Conservation (phyloP, 148 eudicot genomes). For the Chenopodium quinoa region DNA sequence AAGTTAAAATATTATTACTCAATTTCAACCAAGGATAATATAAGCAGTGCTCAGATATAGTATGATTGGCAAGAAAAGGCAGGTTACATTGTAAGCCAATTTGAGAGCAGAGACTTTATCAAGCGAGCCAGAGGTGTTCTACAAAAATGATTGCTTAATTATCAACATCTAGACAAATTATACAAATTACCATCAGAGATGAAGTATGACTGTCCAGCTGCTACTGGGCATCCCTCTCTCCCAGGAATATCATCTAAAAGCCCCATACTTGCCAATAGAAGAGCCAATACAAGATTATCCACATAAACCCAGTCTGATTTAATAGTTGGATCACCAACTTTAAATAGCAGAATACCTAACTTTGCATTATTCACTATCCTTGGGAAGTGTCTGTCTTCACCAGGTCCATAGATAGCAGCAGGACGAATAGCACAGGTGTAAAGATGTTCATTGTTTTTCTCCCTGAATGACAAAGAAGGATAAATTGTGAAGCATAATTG, state of each 20-base stretch:
- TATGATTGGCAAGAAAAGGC: background rate
- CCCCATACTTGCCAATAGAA: constrained; percentile 92
- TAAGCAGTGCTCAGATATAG: background rate
- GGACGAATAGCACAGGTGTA: constrained; percentile 91
- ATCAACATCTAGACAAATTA: background rate
- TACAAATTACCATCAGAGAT: constrained; percentile 75
- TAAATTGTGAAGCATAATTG: constrained; percentile 5
- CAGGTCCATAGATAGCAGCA: constrained; percentile 95
- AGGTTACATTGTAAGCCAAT: background rate
- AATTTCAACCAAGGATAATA: too few species aligned
- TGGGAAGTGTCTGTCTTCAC: constrained; percentile 90
- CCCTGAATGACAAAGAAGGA: constrained; percentile 43
- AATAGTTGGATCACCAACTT: constrained; percentile 55
- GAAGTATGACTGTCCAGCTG: constrained; percentile 94
- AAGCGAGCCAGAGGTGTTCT: background rate
- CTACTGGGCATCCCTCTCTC: constrained; percentile 57
- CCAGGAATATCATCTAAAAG: constrained; percentile 91
- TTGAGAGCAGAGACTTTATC: background rate
- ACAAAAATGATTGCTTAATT: background rate
- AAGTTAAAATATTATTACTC: background rate
- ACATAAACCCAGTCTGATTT: constrained; percentile 83
- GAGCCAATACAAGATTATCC: constrained; percentile 81
- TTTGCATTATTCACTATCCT: constrained; percentile 61
- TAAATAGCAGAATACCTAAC: constrained; percentile 71
- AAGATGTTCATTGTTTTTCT: constrained; percentile 57